Conservation (phyloP, 2,329 filamentous ascomycete genomes). For the Pseudohalonectria lignicola region DNA sequence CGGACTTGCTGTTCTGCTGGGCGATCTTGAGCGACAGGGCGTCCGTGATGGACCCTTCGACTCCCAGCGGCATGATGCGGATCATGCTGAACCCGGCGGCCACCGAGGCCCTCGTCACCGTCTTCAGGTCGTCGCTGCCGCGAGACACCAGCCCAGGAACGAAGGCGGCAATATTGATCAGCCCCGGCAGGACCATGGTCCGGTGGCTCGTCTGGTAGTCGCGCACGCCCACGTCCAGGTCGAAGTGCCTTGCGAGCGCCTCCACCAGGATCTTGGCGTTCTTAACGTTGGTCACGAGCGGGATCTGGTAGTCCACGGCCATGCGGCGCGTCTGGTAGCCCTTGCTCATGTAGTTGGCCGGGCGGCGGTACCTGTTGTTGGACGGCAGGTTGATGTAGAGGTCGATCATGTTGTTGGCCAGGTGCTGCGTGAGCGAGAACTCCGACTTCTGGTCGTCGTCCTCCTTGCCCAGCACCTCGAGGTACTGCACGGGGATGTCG, state of each 20-base stretch:
- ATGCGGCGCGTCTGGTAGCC: conserved; percentile 94
- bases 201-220: conserved; percentile 89
- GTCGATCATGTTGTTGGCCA: conserved; percentile 96
- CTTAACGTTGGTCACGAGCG: conserved; percentile 96
- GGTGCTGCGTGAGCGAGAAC: conserved; percentile 91
- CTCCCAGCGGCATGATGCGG: conserved; percentile 64
- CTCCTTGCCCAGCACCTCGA: conserved; percentile 72
- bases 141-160: conserved; percentile 59
- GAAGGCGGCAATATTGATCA: conserved; percentile 73
- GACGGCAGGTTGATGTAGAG: conserved; percentile 99
- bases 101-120: conserved; percentile 62
- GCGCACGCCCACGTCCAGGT: conserved; percentile 69
- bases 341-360: conserved; percentile 97
- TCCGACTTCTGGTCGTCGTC: conserved; percentile 85
- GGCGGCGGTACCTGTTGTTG: conserved; percentile 91
- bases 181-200: conserved; percentile 59
- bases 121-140: conserved; percentile 56
- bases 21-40: conserved; percentile 59
- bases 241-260: conserved; percentile 81
- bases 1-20: conserved; percentile 55
- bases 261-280: conserved; percentile 97
- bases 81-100: conserved; percentile 72
- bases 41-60: conserved; percentile 64
- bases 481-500: conserved; percentile 81
- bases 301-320: conserved; percentile 96